A percentile compares a stretch with the other conserved stretches of the same genome.
These are phyloP conservation scores for Lachnellula hyalina DNA, from an alignment of 2,329 filamentous ascomycete species.

Conservation along the genomic window DNA sequence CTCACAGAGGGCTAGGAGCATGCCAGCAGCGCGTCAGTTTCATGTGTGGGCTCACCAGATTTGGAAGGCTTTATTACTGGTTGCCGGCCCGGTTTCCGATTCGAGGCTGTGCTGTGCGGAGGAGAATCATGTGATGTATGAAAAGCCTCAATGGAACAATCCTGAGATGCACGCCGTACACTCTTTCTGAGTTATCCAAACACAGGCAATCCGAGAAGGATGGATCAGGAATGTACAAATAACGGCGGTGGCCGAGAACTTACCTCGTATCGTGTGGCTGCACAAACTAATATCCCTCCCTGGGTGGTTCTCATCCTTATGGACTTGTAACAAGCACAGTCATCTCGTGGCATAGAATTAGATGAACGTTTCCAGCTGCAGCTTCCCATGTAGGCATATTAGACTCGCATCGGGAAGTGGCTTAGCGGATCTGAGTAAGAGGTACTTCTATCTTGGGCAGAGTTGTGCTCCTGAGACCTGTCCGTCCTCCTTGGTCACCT, in stretches of 20 bases:
- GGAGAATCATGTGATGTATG: neutral
- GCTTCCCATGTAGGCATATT: neutral
- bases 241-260: neutral
- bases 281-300: neutral
- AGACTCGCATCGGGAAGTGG: neutral
- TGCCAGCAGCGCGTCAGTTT: conserved; percentile 1
- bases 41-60: neutral
- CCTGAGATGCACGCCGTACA: neutral
- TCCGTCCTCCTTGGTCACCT: too few species aligned
- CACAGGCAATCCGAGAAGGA: neutral
- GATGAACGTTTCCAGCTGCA: neutral
- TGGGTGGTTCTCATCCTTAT: neutral
- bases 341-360: conserved; percentile 1
- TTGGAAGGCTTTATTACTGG: neutral
- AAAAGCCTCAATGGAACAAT: neutral
- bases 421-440: neutral
- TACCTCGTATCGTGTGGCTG: neutral
- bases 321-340: neutral
- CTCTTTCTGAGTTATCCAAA: neutral
- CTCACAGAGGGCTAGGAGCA: conserved; percentile 33
- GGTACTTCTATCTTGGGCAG: neutral
- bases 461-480: too few species aligned
- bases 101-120: neutral
- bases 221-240: neutral
- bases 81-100: neutral